These are phyloP conservation scores for Pulicaria dysenterica DNA, from an alignment of 129 eudicot species.

Conservation along the genomic window DNA sequence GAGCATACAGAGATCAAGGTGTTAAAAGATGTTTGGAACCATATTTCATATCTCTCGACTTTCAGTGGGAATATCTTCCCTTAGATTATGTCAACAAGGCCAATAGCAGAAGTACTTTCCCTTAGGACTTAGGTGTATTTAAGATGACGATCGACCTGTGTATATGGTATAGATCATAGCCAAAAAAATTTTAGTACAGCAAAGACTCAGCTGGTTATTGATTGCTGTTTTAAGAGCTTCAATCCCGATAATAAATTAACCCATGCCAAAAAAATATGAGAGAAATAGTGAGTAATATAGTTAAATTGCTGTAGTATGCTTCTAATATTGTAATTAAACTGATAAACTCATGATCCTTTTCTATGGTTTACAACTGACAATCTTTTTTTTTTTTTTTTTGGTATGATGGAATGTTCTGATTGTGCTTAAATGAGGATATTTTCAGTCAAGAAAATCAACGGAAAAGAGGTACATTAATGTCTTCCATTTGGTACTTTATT, in stretches of 20 bases:
- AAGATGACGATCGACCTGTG: not conserved
- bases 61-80: not conserved
- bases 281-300: slow-evolving; percentile 3
- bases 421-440: slow-evolving; percentile 35
- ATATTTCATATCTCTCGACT: not conserved
- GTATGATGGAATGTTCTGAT: slow-evolving; percentile 28
- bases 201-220: slow-evolving; percentile 1
- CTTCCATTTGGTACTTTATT: slow-evolving; percentile 25
- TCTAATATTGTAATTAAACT: not conserved
- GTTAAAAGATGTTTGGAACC: not conserved
- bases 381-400: slow-evolving; percentile 12
- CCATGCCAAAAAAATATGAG: not conserved
- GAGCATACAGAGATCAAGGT: slow-evolving; percentile 1
- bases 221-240: slow-evolving; percentile 15
- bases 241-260: slow-evolving; percentile 7
- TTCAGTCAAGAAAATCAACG: slow-evolving; percentile 81
- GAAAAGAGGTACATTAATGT: slow-evolving; percentile 63
- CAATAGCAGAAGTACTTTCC: not conserved
- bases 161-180: not conserved
- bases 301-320: slow-evolving; percentile 5
- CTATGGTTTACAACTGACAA: slow-evolving; percentile 12
- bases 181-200: not conserved
- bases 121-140: not conserved
- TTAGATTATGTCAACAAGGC: not conserved
- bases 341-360: slow-evolving; percentile 18